Percentiles rank a stretch among this genome's conserved stretches.
Conservation (phyloP, 164 flowering plant genomes). For the Stephania japonica region DNA sequence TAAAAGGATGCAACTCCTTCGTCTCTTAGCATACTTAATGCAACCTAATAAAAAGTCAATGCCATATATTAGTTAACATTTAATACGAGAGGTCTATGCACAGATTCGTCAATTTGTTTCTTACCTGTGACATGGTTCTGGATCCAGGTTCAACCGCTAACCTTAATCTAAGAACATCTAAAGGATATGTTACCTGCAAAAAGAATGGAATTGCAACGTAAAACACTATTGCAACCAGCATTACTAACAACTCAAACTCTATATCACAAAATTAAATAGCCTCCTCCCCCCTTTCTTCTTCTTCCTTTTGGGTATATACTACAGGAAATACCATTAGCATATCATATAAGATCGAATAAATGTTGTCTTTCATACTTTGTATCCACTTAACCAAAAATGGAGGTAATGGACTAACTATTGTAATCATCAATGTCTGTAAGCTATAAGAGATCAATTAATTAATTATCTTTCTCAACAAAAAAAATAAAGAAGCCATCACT, state of each 20-base stretch:
- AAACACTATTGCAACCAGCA: not conserved
- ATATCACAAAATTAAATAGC: no score
- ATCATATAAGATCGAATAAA: no score
- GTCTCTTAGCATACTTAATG: slow-evolving; percentile 76
- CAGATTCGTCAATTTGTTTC: not conserved
- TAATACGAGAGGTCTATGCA: not conserved
- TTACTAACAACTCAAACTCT: not conserved
- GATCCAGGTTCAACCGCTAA: slow-evolving; percentile 91
- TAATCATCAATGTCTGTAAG: no score
- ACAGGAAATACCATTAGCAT: no score
- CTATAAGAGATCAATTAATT: no score
- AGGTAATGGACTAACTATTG: no score
- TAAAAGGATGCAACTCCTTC: slow-evolving; percentile 90
- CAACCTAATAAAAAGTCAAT: slow-evolving; percentile 51
- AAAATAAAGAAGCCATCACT: no score
- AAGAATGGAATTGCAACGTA: not conserved
- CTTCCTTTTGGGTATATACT: no score
- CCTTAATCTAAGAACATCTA: slow-evolving; percentile 88
- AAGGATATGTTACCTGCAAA: slow-evolving; percentile 81
- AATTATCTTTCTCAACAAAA: no score
- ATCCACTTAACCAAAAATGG: no score
- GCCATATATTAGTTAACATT: slow-evolving; percentile 5
- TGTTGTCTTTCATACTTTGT: no score
- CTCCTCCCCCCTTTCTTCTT: no score
- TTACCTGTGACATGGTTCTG: slow-evolving; percentile 81